Base-by-base conservation (phyloP, 306 rosid species). In the Senna siamea region DNA sequence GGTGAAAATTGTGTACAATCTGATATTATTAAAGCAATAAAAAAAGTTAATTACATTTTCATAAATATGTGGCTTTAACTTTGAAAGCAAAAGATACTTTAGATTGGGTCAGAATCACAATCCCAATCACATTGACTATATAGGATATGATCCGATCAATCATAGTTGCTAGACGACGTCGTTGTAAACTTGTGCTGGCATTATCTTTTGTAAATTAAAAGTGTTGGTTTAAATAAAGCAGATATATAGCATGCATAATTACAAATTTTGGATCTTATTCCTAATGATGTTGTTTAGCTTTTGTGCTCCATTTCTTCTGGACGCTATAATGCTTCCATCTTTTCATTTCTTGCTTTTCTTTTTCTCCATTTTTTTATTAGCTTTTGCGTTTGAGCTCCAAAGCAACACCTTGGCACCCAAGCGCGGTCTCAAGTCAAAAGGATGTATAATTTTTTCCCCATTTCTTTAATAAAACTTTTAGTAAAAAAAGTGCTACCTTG, bases 221-320 rank as follows among this genome's bases (percentile, higher is more conserved):
- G 70, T 14, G 37, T 44, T 9, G 70, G 18, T 37, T 37, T 66
- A 48, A 7, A 40, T 37, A 44, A 15, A 38, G 55, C 13, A 60
- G 3, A 55, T 69, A 14, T 0, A 2, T 4, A 44, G 15, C 47
- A 41, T 44, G 11, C 77, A 80, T 68, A 7, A 80, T 75, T 35
- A 70, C 32, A 54, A 57, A 41, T 14, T 66, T 71, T 40, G 71
- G 80, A 81, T 81, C 78, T 71, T 44, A 41, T 41, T 66, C 1
- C 32, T 32, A 32, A 81, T 76, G 8, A 76, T 76, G 17, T 30
- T 71, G 81, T 63, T 58, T 40, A 7, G 67, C 75, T 76, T 81
- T 81, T 59, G 65, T 48, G 70, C 66, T 28, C 62, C 66, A 65
- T 20, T 20, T 76, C 62, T 47, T 71, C 47, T 65, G 56, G 69